These are phyloP conservation scores for Leptomonas seymouri DNA, from an alignment of 208 protist genomes.

Conservation along the genomic window DNA sequence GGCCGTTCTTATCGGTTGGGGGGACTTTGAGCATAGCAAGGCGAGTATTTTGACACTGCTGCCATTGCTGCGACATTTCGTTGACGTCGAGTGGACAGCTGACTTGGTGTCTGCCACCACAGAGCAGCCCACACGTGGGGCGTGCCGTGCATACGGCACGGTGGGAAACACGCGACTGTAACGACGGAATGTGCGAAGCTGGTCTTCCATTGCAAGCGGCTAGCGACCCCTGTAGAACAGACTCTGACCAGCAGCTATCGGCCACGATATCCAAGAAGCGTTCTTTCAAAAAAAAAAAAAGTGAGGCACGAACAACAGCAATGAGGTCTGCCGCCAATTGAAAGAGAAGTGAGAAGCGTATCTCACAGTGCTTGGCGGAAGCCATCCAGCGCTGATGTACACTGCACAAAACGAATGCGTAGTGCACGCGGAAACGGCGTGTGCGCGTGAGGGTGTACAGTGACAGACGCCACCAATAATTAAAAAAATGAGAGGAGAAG, in stretches of 20 bases:
- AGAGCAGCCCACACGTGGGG: conserved; percentile 36
- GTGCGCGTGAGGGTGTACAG: no score
- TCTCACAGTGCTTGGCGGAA: no score
- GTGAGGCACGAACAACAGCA: no score
- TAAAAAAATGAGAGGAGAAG: background rate
- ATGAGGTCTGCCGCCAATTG: no score
- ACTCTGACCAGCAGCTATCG: no score
- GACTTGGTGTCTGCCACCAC: conserved; percentile 7
- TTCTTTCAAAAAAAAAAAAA: no score
- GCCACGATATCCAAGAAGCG: no score
- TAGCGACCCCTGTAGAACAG: no score
- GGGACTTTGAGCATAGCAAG: conserved; percentile 33
- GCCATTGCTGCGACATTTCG: background rate
- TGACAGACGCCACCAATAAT: background rate
- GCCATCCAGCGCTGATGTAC: no score
- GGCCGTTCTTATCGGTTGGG: background rate
- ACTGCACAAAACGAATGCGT: no score
- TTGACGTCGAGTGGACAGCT: background rate
- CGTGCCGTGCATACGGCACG: conserved; percentile 43
- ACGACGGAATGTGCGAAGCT: conserved; percentile 23
- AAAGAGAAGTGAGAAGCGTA: no score
- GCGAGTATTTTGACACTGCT: conserved; percentile 37
- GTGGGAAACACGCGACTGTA: conserved; percentile 38
- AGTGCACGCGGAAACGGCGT: no score
- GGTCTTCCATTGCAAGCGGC: conserved; percentile 27